Evolutionary conservation across 1,284 basidiomycete species (phyloP).

Genomic region (Paramarasmius palmivorus): DNA sequence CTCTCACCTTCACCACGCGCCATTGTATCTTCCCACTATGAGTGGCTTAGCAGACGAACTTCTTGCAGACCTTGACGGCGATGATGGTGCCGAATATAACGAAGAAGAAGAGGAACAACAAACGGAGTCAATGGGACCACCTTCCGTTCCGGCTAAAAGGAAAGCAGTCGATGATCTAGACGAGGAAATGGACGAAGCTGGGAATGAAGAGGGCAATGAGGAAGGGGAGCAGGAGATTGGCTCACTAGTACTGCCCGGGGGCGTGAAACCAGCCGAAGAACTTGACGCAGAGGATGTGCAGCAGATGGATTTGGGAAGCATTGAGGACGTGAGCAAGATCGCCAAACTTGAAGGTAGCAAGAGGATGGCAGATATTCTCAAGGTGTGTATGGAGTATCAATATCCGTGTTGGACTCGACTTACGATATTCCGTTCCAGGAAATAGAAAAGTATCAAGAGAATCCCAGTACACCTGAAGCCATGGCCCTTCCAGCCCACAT

Average conservation of each 20-base stretch:
- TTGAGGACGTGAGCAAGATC: slow-evolving; percentile 85
- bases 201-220: slow-evolving; percentile 42
- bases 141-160: slow-evolving; percentile 53
- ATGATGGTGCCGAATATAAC: slow-evolving; percentile 58
- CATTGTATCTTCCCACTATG: too few species aligned
- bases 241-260: slow-evolving; percentile 84
- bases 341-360: slow-evolving; percentile 88
- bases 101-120: slow-evolving; percentile 41
- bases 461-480: slow-evolving; percentile 76
- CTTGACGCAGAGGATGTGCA: slow-evolving; percentile 92
- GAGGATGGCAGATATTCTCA: slow-evolving; percentile 83
- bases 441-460: slow-evolving; percentile 82
- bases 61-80: slow-evolving; percentile 82
- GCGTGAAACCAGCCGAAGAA: slow-evolving; percentile 90
- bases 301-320: slow-evolving; percentile 81
- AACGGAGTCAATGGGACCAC: slow-evolving; percentile 26
- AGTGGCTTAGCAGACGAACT: slow-evolving; percentile 85
- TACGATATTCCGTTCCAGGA: slow-evolving; percentile 50
- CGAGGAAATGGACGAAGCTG: slow-evolving; percentile 51
- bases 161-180: slow-evolving; percentile 51
- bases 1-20: too few species aligned
- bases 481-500: slow-evolving; percentile 83
- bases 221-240: slow-evolving; percentile 44
- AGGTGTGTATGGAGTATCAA: slow-evolving; percentile 45
- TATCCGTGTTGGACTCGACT: not conserved